phyloP scores from a whole-genome alignment of 2,329 filamentous ascomycete species.

The Fusarium musae region DNA sequence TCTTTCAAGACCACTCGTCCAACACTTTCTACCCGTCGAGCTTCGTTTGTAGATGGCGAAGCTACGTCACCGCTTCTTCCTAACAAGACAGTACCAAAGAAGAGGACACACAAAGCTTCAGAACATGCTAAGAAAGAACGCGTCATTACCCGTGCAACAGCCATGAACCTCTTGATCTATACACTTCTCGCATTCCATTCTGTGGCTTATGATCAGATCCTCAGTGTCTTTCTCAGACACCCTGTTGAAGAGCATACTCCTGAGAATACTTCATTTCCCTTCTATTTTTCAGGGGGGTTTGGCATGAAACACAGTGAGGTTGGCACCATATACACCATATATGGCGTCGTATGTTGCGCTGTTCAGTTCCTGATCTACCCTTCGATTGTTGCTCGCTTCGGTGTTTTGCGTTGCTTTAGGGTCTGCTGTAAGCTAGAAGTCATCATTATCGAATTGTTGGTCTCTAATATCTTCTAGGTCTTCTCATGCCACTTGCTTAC shows the following conservation, averaged over 20 bases:
- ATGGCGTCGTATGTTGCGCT: conserved; percentile 81
- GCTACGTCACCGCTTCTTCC: conserved; percentile 66
- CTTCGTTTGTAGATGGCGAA: conserved; percentile 66
- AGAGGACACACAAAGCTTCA: conserved; percentile 18
- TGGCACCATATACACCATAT: conserved; percentile 85
- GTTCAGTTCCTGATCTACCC: conserved; percentile 91
- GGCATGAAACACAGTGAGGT: conserved; percentile 79
- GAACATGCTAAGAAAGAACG: conserved; percentile 61
- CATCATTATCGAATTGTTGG: accelerated
- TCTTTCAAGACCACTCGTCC: conserved; percentile 46
- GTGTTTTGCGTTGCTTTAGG: conserved; percentile 79
- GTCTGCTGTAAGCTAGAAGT: conserved; percentile 59
- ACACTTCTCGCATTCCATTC: conserved; percentile 84
- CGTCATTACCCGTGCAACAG: conserved; percentile 79
- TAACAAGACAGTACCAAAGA: conserved; percentile 43
- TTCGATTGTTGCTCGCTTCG: conserved; percentile 75
- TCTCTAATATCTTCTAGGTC: conserved; percentile 51
- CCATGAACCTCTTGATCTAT: conserved; percentile 80
- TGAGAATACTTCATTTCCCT: conserved; percentile 72
- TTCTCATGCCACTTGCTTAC: conserved; percentile 80
- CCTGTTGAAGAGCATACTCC: conserved; percentile 67
- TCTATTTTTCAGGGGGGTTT: conserved; percentile 87
- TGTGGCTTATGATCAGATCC: conserved; percentile 85
- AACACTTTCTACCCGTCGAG: conserved; percentile 50
- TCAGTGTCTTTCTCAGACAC: conserved; percentile 90